phyloP scores from a whole-genome alignment of 2,329 filamentous ascomycete genomes.

The Colletotrichum plurivorum region DNA sequence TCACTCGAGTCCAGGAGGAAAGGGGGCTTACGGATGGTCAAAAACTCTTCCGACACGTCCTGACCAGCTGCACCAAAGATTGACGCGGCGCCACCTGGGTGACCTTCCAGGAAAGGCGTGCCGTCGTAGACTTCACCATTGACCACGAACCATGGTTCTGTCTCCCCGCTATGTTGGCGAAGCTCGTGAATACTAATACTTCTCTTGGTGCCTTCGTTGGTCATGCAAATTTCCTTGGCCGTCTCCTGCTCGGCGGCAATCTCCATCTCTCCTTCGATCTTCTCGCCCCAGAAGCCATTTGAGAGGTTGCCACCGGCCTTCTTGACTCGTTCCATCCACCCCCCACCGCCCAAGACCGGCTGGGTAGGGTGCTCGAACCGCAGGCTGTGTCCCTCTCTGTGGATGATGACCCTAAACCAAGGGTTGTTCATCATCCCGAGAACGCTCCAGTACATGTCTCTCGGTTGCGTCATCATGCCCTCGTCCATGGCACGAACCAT shows the following conservation, averaged over 20 bases:
- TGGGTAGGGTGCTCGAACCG: constrained; percentile 92
- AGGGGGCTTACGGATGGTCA: constrained; percentile 83
- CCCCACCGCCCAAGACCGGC: constrained; percentile 81
- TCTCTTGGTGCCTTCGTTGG: constrained; percentile 74
- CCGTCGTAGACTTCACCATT: constrained; percentile 93
- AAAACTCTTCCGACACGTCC: constrained; percentile 89
- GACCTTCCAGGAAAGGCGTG: constrained; percentile 82
- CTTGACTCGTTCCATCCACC: constrained; percentile 96
- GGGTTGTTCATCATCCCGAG: constrained; percentile 99
- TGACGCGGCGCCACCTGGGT: constrained; percentile 89
- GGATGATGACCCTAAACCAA: constrained; percentile 88
- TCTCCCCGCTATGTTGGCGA: constrained; percentile 73
- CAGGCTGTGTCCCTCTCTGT: constrained; percentile 72
- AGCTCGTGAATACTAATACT: constrained; percentile 80
- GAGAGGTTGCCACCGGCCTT: constrained; percentile 83
- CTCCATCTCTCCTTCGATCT: constrained; percentile 66
- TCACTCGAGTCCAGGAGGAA: no score
- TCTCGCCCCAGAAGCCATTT: constrained; percentile 90
- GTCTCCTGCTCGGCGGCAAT: constrained; percentile 60
- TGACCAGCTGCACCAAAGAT: constrained; percentile 86
- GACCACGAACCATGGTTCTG: constrained; percentile 88
- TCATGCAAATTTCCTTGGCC: constrained; percentile 82
- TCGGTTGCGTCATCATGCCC: constrained; percentile 85
- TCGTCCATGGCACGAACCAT: constrained; percentile 93
- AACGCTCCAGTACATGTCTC: constrained; percentile 97